A percentile compares a stretch with the other conserved stretches of the same genome.
These are phyloP conservation scores for Cornus florida DNA, from an alignment of 148 eudicot genomes.

Conservation along the genomic window DNA sequence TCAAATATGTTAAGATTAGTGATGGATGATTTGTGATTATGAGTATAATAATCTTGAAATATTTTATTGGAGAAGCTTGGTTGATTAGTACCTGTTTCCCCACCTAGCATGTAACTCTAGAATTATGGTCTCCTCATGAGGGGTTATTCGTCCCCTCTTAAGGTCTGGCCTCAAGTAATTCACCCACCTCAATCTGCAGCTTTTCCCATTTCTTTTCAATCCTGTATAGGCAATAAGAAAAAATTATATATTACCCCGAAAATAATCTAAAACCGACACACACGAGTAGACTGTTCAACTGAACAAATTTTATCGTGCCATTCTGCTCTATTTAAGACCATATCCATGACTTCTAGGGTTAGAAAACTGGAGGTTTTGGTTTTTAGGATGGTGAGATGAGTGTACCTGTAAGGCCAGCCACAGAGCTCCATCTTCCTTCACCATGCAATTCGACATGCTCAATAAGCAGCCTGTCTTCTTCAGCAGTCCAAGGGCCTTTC, in stretches of 20 bases:
- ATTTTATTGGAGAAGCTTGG: background rate
- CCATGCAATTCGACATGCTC: conserved; percentile 75
- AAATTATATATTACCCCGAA: background rate
- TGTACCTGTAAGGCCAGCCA: conserved; percentile 65
- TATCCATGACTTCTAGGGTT: background rate
- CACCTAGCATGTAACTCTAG: conserved; percentile 68
- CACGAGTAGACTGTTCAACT: background rate
- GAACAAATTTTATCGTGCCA: background rate
- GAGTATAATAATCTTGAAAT: too few species aligned
- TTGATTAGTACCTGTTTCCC: conserved; percentile 61
- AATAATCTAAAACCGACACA: background rate
- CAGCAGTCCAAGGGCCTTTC: conserved; percentile 91
- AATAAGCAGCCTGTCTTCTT: conserved; percentile 73
- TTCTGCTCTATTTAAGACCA: background rate
- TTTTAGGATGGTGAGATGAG: background rate
- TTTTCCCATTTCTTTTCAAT: conserved; percentile 66
- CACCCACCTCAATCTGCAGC: conserved; percentile 78
- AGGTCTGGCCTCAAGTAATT: conserved; percentile 77
- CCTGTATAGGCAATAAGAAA: conserved; percentile 27
- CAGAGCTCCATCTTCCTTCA: conserved; percentile 96
- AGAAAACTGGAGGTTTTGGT: background rate
- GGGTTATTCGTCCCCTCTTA: conserved; percentile 73
- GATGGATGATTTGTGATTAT: background rate
- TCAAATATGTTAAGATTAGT: too few species aligned
- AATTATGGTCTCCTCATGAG: conserved; percentile 61